These are phyloP conservation scores for Heliosperma pusillum DNA, from an alignment of 148 eudicot genomes.

Conservation along the genomic window DNA sequence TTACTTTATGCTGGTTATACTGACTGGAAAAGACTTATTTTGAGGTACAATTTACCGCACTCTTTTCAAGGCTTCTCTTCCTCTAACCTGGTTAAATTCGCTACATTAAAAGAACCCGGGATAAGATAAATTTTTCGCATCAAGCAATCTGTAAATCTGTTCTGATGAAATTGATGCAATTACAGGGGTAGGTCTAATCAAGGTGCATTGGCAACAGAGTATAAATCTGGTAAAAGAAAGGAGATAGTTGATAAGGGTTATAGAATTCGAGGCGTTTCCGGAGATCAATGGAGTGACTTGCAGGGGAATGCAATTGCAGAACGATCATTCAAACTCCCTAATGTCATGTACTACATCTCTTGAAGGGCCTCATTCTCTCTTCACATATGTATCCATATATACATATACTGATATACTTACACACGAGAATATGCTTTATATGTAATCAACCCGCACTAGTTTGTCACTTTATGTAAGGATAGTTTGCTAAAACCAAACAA, in stretches of 20 bases:
- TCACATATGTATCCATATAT: neutral
- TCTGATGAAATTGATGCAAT: neutral
- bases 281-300: constrained; percentile 95
- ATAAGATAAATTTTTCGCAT: too few relatives aligned
- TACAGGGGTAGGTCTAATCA: constrained; percentile 51
- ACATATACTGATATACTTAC: too few relatives aligned
- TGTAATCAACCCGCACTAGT: too few relatives aligned
- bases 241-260: constrained; percentile 60
- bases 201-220: constrained; percentile 50
- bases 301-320: constrained; percentile 51
- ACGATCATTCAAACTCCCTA: constrained; percentile 78
- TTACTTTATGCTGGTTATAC: constrained; percentile 50
- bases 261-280: constrained; percentile 60
- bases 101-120: too few relatives aligned
- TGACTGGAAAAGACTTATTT: constrained; percentile 59
- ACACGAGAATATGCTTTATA: too few relatives aligned
- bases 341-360: constrained; percentile 64
- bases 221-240: constrained; percentile 66
- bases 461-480: too few relatives aligned
- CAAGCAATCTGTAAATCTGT: neutral
- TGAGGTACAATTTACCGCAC: constrained; percentile 41
- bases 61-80: too few relatives aligned
- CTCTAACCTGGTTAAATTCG: too few relatives aligned
- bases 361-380: constrained; percentile 14
- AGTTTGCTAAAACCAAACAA: too few relatives aligned